These are phyloP conservation scores for Aspergillus fructus DNA, from an alignment of 2,329 filamentous ascomycete genomes.

Conservation along the genomic window DNA sequence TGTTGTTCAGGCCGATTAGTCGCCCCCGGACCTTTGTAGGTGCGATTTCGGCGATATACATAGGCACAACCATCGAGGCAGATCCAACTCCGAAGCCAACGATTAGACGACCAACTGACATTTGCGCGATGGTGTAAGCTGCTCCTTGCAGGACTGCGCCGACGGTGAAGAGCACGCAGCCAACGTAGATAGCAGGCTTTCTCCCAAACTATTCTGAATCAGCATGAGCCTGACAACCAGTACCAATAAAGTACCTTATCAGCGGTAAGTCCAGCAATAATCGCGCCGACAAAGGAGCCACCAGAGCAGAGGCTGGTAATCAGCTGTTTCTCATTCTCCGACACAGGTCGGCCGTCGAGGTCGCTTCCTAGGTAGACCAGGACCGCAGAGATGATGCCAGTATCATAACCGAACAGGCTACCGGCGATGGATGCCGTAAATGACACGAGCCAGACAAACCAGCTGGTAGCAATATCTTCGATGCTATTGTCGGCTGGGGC, in stretches of 20 bases:
- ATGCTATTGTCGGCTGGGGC: slow-evolving; percentile 16
- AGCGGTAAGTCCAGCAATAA: slow-evolving; percentile 38
- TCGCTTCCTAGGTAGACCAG: slow-evolving; percentile 35
- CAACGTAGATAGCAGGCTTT: slow-evolving; percentile 43
- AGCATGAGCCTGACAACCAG: slow-evolving; percentile 16
- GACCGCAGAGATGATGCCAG: slow-evolving; percentile 47
- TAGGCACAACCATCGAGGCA: slow-evolving; percentile 48
- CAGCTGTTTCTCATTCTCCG: slow-evolving; percentile 49
- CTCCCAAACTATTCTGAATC: slow-evolving; percentile 26
- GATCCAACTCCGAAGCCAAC: slow-evolving; percentile 51
- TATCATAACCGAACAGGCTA: slow-evolving; percentile 47
- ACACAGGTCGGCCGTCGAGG: slow-evolving; percentile 40
- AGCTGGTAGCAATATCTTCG: slow-evolving; percentile 39
- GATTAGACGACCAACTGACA: slow-evolving; percentile 47
- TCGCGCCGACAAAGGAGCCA: slow-evolving; percentile 48
- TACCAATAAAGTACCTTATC: slow-evolving; percentile 31
- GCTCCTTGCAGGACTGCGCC: slow-evolving; percentile 40
- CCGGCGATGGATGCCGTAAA: slow-evolving; percentile 35
- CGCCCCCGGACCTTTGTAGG: slow-evolving; percentile 50
- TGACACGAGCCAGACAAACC: slow-evolving; percentile 40
- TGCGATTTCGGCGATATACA: slow-evolving; percentile 53
- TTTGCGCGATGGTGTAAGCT: slow-evolving; percentile 42
- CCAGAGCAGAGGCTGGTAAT: slow-evolving; percentile 55
- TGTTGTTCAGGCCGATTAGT: slow-evolving; percentile 44
- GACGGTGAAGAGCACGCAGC: slow-evolving; percentile 41